Evolutionary conservation across 257 asterid genomes (phyloP).

Genomic region (Solanum medicagineum): DNA sequence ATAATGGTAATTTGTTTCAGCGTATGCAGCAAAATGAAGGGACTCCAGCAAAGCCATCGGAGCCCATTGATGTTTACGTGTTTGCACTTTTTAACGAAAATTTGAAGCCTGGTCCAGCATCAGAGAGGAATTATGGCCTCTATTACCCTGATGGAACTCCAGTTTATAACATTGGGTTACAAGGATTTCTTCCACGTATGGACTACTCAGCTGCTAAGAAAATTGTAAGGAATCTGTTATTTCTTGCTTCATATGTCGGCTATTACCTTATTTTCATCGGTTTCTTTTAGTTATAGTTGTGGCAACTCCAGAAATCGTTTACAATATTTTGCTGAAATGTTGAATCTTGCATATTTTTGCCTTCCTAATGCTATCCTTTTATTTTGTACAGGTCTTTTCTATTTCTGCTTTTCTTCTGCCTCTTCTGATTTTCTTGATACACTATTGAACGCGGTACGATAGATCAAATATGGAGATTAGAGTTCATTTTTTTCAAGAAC

Average conservation of each 20-base stretch:
- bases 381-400: not conserved
- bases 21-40: constrained; percentile 44
- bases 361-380: not conserved
- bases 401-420: not conserved
- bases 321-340: not conserved
- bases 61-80: constrained; percentile 55
- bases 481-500: not conserved
- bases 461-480: not conserved
- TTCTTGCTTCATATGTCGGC: not conserved
- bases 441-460: not conserved
- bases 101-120: constrained; percentile 71
- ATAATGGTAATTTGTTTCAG: constrained; percentile 50
- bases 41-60: constrained; percentile 69
- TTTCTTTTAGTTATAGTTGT: not conserved
- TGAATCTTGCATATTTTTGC: not conserved
- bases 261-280: not conserved
- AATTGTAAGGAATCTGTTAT: constrained; percentile 24
- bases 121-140: constrained; percentile 92
- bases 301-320: not conserved
- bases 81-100: constrained; percentile 91
- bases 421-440: not conserved
- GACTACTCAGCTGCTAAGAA: constrained; percentile 42
- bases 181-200: constrained; percentile 51
- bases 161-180: constrained; percentile 60
- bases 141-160: constrained; percentile 75